Percentiles rank a stretch among this genome's conserved stretches.
Evolutionary conservation across 2,329 filamentous ascomycete genomes (phyloP).

Genomic region (Colletotrichum destructivum): DNA sequence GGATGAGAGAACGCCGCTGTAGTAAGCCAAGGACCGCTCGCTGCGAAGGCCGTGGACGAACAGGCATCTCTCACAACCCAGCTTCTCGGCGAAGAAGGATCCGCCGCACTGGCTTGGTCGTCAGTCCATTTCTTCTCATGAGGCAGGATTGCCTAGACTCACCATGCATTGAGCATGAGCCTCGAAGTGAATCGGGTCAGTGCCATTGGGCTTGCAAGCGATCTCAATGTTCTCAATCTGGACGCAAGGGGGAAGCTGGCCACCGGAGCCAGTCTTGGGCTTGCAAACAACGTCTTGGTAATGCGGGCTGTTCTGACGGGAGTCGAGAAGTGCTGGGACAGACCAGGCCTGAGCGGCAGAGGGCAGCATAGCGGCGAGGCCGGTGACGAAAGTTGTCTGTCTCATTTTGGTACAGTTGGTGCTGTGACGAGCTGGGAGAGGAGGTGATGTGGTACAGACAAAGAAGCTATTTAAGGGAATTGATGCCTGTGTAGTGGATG

Average conservation of each 20-base stretch:
- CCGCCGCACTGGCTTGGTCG: conserved; percentile 51
- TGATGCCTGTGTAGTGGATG: background rate
- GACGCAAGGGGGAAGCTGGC: conserved; percentile 48
- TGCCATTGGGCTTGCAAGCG: conserved; percentile 51
- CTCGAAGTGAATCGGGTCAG: conserved; percentile 44
- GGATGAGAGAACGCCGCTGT: conserved; percentile 52
- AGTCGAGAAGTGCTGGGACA: conserved; percentile 19
- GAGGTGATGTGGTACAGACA: background rate
- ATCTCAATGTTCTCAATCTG: conserved; percentile 50
- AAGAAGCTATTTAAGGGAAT: conserved; percentile 11
- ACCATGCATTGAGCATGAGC: conserved; percentile 43
- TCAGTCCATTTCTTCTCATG: background rate
- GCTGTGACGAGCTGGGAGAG: background rate
- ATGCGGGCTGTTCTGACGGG: conserved; percentile 42
- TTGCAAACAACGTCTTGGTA: conserved; percentile 41
- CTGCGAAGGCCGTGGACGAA: conserved; percentile 57
- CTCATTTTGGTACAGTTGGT: conserved; percentile 22
- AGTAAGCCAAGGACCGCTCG: conserved; percentile 53
- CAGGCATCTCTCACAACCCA: conserved; percentile 59
- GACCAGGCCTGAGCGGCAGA: conserved; percentile 22
- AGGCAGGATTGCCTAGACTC: background rate
- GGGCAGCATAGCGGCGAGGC: conserved; percentile 31
- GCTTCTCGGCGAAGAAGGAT: conserved; percentile 60
- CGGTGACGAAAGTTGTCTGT: conserved; percentile 34
- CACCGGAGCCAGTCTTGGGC: conserved; percentile 28